These are phyloP conservation scores for Tricholoma terreum DNA, from an alignment of 768 basidiomycete species.

Conservation along the genomic window DNA sequence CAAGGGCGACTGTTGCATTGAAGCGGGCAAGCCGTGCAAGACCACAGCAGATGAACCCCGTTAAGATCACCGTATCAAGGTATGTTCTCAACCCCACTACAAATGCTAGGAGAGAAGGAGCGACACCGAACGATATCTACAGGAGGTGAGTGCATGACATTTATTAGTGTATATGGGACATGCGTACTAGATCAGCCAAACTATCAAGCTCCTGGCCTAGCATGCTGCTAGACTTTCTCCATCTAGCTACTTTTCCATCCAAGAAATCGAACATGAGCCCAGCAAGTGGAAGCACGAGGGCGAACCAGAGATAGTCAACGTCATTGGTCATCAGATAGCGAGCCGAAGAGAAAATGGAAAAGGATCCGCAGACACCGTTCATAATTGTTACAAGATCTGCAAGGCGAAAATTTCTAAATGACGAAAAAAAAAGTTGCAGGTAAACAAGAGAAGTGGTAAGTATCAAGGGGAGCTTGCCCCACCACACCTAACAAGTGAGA, in stretches of 20 bases:
- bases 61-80: slow-evolving; percentile 83
- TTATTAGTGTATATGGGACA: slow-evolving; percentile 2
- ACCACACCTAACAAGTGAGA: slow-evolving; percentile 84
- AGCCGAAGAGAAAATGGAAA: slow-evolving; percentile 92
- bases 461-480: too few relatives aligned
- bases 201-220: slow-evolving; percentile 97
- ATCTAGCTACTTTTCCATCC: slow-evolving; percentile 96
- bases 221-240: slow-evolving; percentile 94
- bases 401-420: slow-evolving; percentile 86
- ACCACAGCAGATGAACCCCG: slow-evolving; percentile 93
- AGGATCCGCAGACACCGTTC: slow-evolving; percentile 97
- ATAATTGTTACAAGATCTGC: slow-evolving; percentile 98
- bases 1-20: slow-evolving; percentile 94
- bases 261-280: slow-evolving; percentile 98
- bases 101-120: slow-evolving; percentile 91
- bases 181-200: slow-evolving; percentile 86
- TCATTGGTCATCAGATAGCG: slow-evolving; percentile 82
- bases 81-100: slow-evolving; percentile 87
- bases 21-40: slow-evolving; percentile 96
- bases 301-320: slow-evolving; percentile 77
- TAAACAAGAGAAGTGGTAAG: slow-evolving; percentile 12
- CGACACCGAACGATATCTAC: slow-evolving; percentile 97
- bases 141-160: slow-evolving; percentile 7
- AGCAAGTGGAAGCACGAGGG: slow-evolving; percentile 84
- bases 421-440: slow-evolving; percentile 8